Evolutionary conservation across 2,329 filamentous ascomycete genomes (phyloP).

Genomic region (Cladophialophora immunda): DNA sequence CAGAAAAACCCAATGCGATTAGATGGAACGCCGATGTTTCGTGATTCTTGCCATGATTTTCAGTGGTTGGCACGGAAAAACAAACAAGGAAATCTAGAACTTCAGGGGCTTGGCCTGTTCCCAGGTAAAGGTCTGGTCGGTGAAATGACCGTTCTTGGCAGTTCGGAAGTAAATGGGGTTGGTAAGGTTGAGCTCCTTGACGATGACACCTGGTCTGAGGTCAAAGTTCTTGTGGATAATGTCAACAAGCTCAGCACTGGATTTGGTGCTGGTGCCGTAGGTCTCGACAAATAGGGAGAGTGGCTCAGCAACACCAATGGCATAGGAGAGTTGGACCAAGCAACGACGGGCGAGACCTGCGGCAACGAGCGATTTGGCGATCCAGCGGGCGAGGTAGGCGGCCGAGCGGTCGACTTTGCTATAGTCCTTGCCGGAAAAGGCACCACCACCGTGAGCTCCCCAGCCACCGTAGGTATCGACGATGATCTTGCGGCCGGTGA

Average conservation of each 20-base stretch:
- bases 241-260: constrained; percentile 89
- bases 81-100: constrained; percentile 69
- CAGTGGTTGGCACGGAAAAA: constrained; percentile 11
- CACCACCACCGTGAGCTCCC: constrained; percentile 99
- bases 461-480: constrained; percentile 99
- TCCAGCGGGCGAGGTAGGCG: constrained; percentile 97
- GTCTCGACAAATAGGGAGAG: constrained; percentile 97
- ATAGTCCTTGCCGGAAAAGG: constrained; percentile 99
- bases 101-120: constrained; percentile 96
- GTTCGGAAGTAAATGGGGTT: constrained; percentile 98
- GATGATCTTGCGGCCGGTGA: constrained; percentile 99
- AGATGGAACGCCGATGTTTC: constrained; percentile 14
- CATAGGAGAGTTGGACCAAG: constrained; percentile 98
- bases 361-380: constrained; percentile 95
- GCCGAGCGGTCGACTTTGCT: constrained; percentile 99
- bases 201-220: constrained; percentile 96
- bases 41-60: constrained; percentile 12
- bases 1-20: neutral
- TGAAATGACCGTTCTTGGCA: constrained; percentile 99
- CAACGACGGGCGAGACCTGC: constrained; percentile 89
- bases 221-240: constrained; percentile 98
- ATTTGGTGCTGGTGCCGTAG: constrained; percentile 92
- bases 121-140: constrained; percentile 97
- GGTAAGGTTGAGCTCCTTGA: constrained; percentile 93
- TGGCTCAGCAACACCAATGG: constrained; percentile 97